phyloP scores from a whole-genome alignment of 2,329 filamentous ascomycete genomes.

The Sporothrix humicola region DNA sequence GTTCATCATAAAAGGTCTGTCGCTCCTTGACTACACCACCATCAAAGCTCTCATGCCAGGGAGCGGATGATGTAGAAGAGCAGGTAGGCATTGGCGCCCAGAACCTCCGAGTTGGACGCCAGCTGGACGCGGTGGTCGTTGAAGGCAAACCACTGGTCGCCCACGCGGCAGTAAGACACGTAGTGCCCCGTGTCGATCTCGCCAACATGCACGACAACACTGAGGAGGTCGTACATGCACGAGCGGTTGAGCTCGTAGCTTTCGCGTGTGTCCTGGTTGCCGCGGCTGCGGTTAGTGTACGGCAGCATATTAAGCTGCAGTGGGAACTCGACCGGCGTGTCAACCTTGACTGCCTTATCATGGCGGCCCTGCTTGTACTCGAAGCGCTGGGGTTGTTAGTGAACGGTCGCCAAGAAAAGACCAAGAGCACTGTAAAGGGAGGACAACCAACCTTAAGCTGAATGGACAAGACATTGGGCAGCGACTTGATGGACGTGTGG shows the following conservation, averaged over 20 bases:
- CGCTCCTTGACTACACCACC: background rate
- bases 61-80: slow-evolving; percentile 82
- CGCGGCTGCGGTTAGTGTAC: slow-evolving; percentile 74
- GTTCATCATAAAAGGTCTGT: background rate
- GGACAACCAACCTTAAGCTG: slow-evolving; percentile 76
- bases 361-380: slow-evolving; percentile 74
- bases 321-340: slow-evolving; percentile 84
- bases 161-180: slow-evolving; percentile 83
- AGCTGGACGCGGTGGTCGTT: slow-evolving; percentile 92
- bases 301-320: slow-evolving; percentile 87
- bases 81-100: slow-evolving; percentile 85
- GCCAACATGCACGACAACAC: slow-evolving; percentile 90
- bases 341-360: slow-evolving; percentile 80
- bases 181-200: slow-evolving; percentile 94
- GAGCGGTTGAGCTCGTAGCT: slow-evolving; percentile 63
- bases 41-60: slow-evolving; percentile 49
- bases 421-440: background rate
- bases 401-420: background rate
- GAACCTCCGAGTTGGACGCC: slow-evolving; percentile 81
- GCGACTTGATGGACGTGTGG: slow-evolving; percentile 79
- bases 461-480: slow-evolving; percentile 89
- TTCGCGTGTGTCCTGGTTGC: slow-evolving; percentile 54
- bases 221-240: slow-evolving; percentile 84
- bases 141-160: slow-evolving; percentile 92
- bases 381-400: slow-evolving; percentile 58